Evolutionary conservation across 2,329 filamentous ascomycete genomes (phyloP), one percentile per base, ranked within the genome.

Genomic region (Trichoderma aggressivum): DNA sequence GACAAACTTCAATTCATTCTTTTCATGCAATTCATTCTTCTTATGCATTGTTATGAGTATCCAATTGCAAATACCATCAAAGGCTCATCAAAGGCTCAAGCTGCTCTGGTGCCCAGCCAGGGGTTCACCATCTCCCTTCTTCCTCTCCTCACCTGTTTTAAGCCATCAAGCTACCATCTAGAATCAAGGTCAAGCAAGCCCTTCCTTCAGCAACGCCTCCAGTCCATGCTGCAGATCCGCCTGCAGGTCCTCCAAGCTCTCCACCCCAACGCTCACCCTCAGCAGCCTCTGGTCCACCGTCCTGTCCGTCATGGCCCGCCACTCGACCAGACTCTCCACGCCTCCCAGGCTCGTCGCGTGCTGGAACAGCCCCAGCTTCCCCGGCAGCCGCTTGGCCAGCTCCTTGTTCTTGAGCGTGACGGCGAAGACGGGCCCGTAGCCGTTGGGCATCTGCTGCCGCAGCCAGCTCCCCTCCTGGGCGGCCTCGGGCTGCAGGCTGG

Each of bases 311-410:
- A 99, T 96, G 61, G 92, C 89, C 72, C 96, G 87, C 96, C 96
- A 99, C 86, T 99, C 96, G 76, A 99, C 94, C 84, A 98, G 82
- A 78, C 93, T 96, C 87, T 98, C 96, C 11, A 98, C 94, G 5
- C 96, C 95, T 3, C 96, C 96, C 32, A 98, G 82, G 80, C 93
- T 97, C 3, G 96, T 99, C 7, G 96, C 96, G 81, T 99, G 96
- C 76, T 97, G 93, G 84, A 98, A 98, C 58, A 97, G 86, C 3
- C 85, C 79, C 79, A 98, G 82, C 80, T 92, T 92, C 77, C 91
- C 92, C 4, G 96, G 96, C 74, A 99, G 81, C 34, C 84, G 81
- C 74, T 86, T 88, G 4, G 96, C 94, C 65, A 87, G 78, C 1
- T 84, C 82, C 72, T 87, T 84, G 3, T 86, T 83, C 76, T 87